Percentiles rank a stretch among this genome's conserved stretches.
These are phyloP conservation scores for Rhododendron williamsianum DNA, from an alignment of 148 eudicot species.

Conservation along the genomic window DNA sequence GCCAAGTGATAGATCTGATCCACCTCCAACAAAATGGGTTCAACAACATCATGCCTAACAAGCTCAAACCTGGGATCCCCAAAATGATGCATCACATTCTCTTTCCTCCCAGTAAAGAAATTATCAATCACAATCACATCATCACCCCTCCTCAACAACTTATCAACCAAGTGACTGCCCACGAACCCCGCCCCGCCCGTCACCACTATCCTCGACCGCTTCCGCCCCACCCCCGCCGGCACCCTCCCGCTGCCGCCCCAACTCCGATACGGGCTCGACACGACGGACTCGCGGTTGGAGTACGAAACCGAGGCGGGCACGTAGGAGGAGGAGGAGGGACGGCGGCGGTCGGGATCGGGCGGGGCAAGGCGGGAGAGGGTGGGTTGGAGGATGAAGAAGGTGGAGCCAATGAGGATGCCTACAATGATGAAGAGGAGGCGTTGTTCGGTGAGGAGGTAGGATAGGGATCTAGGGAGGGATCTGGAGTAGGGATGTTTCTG, in stretches of 20 bases:
- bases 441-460: conserved; percentile 59
- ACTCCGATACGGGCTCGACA: neutral
- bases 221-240: conserved; percentile 54
- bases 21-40: conserved; percentile 70
- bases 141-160: conserved; percentile 59
- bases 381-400: conserved; percentile 65
- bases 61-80: conserved; percentile 62
- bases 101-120: conserved; percentile 81
- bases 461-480: conserved; percentile 55
- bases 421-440: conserved; percentile 58
- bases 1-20: conserved; percentile 88
- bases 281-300: neutral
- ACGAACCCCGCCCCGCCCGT: conserved; percentile 83
- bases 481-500: conserved; percentile 33
- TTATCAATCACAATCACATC: conserved; percentile 77
- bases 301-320: neutral
- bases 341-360: conserved; percentile 10
- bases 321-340: neutral
- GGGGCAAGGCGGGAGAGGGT: conserved; percentile 26
- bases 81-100: conserved; percentile 72
- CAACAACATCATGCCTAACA: conserved; percentile 81
- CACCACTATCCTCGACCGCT: conserved; percentile 54
- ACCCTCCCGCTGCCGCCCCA: conserved; percentile 35
- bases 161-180: conserved; percentile 80
- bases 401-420: conserved; percentile 62